Base-by-base conservation (phyloP, 768 basidiomycete species). In the Podaxis sp. region DNA sequence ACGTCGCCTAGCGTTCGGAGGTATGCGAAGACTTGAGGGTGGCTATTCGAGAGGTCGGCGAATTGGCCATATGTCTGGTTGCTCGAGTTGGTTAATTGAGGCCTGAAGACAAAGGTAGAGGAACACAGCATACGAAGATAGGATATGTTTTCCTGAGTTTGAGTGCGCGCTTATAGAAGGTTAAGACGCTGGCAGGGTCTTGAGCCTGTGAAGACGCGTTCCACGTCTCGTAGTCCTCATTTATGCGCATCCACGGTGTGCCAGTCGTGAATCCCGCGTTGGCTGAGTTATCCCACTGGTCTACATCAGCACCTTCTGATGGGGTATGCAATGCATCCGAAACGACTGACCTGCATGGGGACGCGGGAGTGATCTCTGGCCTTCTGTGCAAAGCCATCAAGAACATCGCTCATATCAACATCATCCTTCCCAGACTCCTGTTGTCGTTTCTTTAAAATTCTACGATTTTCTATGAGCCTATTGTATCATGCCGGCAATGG, bases 201-300 rank as follows among this genome's bases (percentile, higher is more conserved):
- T 68, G 65, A 15, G 76, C 44, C 72, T 90, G 84, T 12, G 69
- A 72, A 0, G 67, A 77, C 15, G 77, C 87, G 66, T 90, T 91
- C 81, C 86, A 88, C 0, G 65, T 64, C n/a, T 65, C 60, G 68
- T 84, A 88, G 67, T 90, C 88, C 42, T 88, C 87, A 67, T 89
- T 87, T 6, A 88, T 83, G 26, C 87, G 78, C 88, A 91, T 91
- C 89, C 89, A 92, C 0, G 90, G 88, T 2, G 71, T 80, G 2
- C 83, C 85, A 0, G 81, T 77, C 12, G 87, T 86, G 71, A 92
- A 91, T 0, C 90, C 89, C 0, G 81, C 87, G 60, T 90, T 78
- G 7, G 72, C 28, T 3, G 76, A 71, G 8, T 75, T 59, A 64
- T 87, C 77, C 88, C 89, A 91, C 87, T 89, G 58, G 38, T 24